phyloP scores from a whole-genome alignment of 345 rosid genomes.

The Melastoma malabathricum region DNA sequence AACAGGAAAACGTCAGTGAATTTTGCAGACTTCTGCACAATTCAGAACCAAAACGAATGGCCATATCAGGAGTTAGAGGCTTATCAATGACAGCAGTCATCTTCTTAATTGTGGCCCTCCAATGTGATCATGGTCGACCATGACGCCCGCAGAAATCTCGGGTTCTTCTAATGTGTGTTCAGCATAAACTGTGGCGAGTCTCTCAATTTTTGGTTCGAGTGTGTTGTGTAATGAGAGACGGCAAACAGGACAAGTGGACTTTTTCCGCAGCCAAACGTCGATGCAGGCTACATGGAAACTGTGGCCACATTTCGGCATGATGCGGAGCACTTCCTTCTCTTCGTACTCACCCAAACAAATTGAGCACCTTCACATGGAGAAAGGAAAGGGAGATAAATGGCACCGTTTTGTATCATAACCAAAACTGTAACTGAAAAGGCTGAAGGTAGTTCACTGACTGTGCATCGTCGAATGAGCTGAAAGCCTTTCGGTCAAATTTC shows the following conservation, averaged over 20 bases:
- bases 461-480: slow-evolving; percentile 38
- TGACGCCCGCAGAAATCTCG: slow-evolving; percentile 10
- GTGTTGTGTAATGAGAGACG: slow-evolving; percentile 35
- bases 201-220: slow-evolving; percentile 16
- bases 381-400: no score
- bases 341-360: slow-evolving; percentile 64
- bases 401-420: background rate
- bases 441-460: slow-evolving; percentile 28
- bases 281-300: slow-evolving; percentile 55
- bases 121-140: background rate
- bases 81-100: no score
- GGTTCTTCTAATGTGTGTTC: slow-evolving; percentile 11
- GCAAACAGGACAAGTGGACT: slow-evolving; percentile 59
- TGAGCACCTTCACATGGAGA: slow-evolving; percentile 31
- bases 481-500: slow-evolving; percentile 34
- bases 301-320: slow-evolving; percentile 68
- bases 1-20: no score
- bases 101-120: no score
- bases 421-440: background rate
- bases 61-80: no score
- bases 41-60: no score
- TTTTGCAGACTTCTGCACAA: no score
- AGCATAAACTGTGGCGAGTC: slow-evolving; percentile 11
- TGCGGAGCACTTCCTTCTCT: slow-evolving; percentile 45
- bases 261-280: slow-evolving; percentile 54